Base-by-base conservation (phyloP, 495 filamentous ascomycete genomes). In the Entonaema liquescens region DNA sequence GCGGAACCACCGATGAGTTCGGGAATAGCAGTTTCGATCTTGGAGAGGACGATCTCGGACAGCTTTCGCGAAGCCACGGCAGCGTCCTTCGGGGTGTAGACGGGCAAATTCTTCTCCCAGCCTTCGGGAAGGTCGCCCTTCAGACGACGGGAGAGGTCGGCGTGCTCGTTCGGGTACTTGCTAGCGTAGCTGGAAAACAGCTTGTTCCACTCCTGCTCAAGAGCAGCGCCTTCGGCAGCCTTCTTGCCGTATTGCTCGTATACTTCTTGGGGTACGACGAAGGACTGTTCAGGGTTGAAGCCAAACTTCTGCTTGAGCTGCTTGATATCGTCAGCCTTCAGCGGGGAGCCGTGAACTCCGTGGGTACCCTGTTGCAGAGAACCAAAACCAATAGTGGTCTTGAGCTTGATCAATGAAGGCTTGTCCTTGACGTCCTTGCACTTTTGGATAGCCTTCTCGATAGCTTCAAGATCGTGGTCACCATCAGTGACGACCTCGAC, bases 321-420 rank as follows among this genome's bases (percentile, higher is more conserved):
- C 87, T 93, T 89, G 81, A 91, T 90, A 79, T 99, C 95, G 74
- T 97, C 95, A 62, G 88, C 86, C 87, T 98, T 98, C 50, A 99
- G 88, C 62, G 95, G 90, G 79, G 93, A 92, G 70, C 95, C 95
- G 87, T 99, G 95, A 65, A 99, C 95, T 79, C 92, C 92, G 77
- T 91, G 89, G 74, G 96, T 98, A 75, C 96, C 96, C 83, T 95
- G 88, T 59, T 95, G 87, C 85, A 92, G 89, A 74, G 95, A 99
- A 72, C 95, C 95, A 84, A 91, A 99, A 78, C 95, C 95, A 78
- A 99, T 99, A 80, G 92, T 99, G 76, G 95, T 99, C 72, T 90
- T 95, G 65, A 99, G 90, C 85, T 95, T 94, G 86, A 99, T 98
- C 73, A 98, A 84, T 55, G 95, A 91, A 62, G 95, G 95, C 90